A percentile compares a stretch with the other conserved stretches of the same genome.
These are phyloP conservation scores for Termitomyces titanicus DNA, from an alignment of 768 basidiomycete species.

Conservation along the genomic window DNA sequence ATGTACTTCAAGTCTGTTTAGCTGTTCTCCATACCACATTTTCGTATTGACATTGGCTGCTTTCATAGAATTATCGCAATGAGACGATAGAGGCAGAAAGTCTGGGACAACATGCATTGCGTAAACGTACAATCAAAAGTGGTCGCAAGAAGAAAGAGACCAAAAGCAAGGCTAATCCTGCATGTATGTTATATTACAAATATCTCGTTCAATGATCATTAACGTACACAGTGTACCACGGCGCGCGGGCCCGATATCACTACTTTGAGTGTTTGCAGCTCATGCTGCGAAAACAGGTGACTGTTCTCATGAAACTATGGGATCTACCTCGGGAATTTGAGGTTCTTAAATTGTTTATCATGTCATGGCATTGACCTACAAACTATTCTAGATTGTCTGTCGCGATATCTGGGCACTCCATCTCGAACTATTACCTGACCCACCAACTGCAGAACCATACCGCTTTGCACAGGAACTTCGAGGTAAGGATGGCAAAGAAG, in stretches of 20 bases:
- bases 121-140: constrained; percentile 64
- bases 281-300: constrained; percentile 73
- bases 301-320: constrained; percentile 59
- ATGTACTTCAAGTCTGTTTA: constrained; percentile 72
- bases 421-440: constrained; percentile 56
- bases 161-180: constrained; percentile 52
- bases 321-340: constrained; percentile 77
- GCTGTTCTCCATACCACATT: constrained; percentile 1
- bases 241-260: constrained; percentile 69
- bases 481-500: constrained; percentile 11
- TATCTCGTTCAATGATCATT: neutral
- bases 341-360: constrained; percentile 34
- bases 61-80: constrained; percentile 69
- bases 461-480: constrained; percentile 34
- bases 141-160: constrained; percentile 47
- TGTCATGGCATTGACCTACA: neutral
- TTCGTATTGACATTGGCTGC: neutral
- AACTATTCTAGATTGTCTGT: constrained; percentile 53
- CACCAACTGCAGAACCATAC: constrained; percentile 60
- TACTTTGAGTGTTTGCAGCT: constrained; percentile 86
- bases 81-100: constrained; percentile 74
- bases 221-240: constrained; percentile 69
- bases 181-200: constrained; percentile 37
- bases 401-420: constrained; percentile 80
- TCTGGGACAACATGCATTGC: constrained; percentile 55